Conservation (phyloP, 1,139 yeast species). For the Nakaseomyces bracarensis region DNA sequence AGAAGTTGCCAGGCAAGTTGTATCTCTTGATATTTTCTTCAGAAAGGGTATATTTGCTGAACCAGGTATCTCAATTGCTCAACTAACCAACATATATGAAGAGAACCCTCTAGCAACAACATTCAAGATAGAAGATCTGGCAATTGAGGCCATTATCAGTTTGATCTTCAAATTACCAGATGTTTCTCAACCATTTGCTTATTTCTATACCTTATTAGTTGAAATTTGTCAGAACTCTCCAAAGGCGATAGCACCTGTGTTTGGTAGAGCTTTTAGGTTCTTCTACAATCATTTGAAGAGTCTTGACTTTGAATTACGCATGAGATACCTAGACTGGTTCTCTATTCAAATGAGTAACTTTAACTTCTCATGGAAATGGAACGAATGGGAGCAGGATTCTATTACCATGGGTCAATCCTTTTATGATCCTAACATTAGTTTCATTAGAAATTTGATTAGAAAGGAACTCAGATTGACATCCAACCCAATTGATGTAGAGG, state of each 20-base stretch:
- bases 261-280: constrained; percentile 87
- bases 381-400: constrained; percentile 74
- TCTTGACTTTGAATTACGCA: constrained; percentile 68
- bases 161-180: constrained; percentile 70
- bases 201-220: constrained; percentile 78
- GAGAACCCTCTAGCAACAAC: constrained; percentile 43
- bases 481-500: constrained; percentile 58
- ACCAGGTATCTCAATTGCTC: constrained; percentile 77
- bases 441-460: constrained; percentile 69
- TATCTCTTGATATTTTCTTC: constrained; percentile 68
- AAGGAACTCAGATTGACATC: constrained; percentile 77
- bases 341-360: constrained; percentile 88
- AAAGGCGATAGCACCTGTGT: constrained; percentile 86
- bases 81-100: constrained; percentile 41
- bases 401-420: constrained; percentile 31
- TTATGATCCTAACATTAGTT: constrained; percentile 66
- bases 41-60: constrained; percentile 65
- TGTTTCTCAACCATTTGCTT: constrained; percentile 59
- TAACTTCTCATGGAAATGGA: constrained; percentile 97
- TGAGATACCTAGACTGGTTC: constrained; percentile 84
- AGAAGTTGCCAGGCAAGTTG: constrained; percentile 77
- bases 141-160: constrained; percentile 73
- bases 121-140: constrained; percentile 87
- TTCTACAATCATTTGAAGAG: constrained; percentile 61
- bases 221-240: constrained; percentile 85